These are phyloP conservation scores for Aleurites moluccanus DNA, from an alignment of 441 rosid genomes.

Conservation along the genomic window DNA sequence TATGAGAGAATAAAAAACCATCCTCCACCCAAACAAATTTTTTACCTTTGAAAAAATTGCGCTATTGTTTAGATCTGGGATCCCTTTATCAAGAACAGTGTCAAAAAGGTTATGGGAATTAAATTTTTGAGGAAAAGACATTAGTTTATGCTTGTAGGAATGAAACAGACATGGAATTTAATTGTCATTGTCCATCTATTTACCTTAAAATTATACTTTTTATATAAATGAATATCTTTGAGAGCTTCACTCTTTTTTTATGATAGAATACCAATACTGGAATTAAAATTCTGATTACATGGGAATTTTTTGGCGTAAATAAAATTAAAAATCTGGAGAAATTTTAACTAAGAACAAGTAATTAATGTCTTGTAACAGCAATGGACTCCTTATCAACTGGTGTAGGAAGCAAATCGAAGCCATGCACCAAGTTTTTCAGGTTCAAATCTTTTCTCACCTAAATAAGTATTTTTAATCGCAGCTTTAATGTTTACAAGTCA, in stretches of 20 bases:
- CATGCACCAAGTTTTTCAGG: slow-evolving; percentile 77
- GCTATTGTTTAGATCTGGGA: not conserved
- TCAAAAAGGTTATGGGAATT: not conserved
- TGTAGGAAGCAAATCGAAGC: slow-evolving; percentile 79
- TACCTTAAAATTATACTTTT: not conserved
- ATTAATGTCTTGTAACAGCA: slow-evolving; percentile 86
- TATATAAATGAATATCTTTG: not conserved
- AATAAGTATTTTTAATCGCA: slow-evolving; percentile 25
- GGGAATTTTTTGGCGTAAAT: slow-evolving; percentile 19
- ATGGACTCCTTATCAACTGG: slow-evolving; percentile 49
- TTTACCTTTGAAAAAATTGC: not conserved
- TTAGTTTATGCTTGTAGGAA: not conserved
- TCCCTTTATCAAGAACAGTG: not conserved
- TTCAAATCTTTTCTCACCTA: slow-evolving; percentile 48
- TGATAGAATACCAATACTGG: not conserved
- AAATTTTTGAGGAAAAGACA: not conserved
- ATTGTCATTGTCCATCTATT: not conserved
- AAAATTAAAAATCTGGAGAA: slow-evolving; percentile 34
- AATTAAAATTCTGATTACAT: slow-evolving; percentile 15
- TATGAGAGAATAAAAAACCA: not conserved
- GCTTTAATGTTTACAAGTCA: slow-evolving; percentile 23
- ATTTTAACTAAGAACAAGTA: slow-evolving; percentile 51
- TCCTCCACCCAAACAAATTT: not conserved
- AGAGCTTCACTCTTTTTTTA: not conserved
- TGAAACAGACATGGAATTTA: not conserved